Evolutionary conservation across 2,329 filamentous ascomycete species (phyloP).

Genomic region (Talaromyces funiculosus): DNA sequence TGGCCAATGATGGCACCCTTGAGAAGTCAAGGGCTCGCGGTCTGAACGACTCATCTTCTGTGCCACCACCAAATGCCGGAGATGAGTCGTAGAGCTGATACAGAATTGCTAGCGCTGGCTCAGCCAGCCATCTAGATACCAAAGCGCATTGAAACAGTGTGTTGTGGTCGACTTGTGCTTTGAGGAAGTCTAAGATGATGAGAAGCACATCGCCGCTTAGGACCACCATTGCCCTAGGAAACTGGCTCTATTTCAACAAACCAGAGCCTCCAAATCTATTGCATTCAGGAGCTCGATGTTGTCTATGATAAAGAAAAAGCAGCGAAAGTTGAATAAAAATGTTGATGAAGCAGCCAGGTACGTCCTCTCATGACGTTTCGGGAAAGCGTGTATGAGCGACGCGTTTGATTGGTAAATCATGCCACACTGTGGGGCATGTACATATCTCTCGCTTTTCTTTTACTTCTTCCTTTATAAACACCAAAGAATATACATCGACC

Average conservation of each 20-base stretch:
- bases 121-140: slow-evolving; percentile 20
- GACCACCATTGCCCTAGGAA: slow-evolving; percentile 4
- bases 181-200: slow-evolving; percentile 23
- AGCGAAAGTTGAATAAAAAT: not conserved
- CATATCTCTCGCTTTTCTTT: not conserved
- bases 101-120: slow-evolving; percentile 20
- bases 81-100: slow-evolving; percentile 43
- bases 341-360: not conserved
- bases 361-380: slow-evolving; percentile 3
- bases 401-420: slow-evolving; percentile 11
- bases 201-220: slow-evolving; percentile 24
- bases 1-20: not conserved
- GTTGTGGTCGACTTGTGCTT: slow-evolving; percentile 22
- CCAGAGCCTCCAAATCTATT: not conserved
- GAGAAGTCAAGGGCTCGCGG: slow-evolving; percentile 8
- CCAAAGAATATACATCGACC: not conserved
- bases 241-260: not conserved
- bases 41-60: slow-evolving; percentile 40
- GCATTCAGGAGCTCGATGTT: not conserved
- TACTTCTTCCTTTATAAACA: not conserved
- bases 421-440: not conserved
- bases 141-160: slow-evolving; percentile 26
- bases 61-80: slow-evolving; percentile 40
- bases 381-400: slow-evolving; percentile 5
- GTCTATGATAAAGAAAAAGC: not conserved